A percentile compares a stretch with the other conserved stretches of the same genome.
These are phyloP conservation scores for Desmodesmus armatus DNA, from an alignment of 139 green algal species.

Conservation along the genomic window DNA sequence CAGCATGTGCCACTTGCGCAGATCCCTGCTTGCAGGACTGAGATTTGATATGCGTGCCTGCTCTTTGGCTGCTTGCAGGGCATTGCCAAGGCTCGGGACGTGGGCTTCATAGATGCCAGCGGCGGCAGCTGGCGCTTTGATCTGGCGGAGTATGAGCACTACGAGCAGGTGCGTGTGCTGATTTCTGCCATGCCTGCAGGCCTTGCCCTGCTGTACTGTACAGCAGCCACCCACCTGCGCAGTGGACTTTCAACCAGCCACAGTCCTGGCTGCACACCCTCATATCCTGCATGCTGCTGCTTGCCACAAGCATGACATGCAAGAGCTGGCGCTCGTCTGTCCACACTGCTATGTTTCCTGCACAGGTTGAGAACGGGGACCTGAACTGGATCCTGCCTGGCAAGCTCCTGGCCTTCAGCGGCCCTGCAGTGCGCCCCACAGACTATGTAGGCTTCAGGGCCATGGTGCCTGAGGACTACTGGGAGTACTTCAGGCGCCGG, in stretches of 20 bases:
- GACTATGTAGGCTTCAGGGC: slow-evolving; percentile 85
- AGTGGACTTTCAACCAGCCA: not conserved
- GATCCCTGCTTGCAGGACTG: too few relatives aligned
- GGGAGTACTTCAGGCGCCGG: slow-evolving; percentile 76
- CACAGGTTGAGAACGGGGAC: slow-evolving; percentile 65
- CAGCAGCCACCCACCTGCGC: not conserved
- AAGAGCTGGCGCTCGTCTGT: not conserved
- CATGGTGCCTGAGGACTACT: slow-evolving; percentile 91
- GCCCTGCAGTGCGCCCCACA: slow-evolving; percentile 68
- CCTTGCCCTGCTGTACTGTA: not conserved
- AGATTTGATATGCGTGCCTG: too few relatives aligned
- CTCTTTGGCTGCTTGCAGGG: slow-evolving; percentile 50
- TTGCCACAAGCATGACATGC: not conserved
- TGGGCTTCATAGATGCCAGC: slow-evolving; percentile 87
- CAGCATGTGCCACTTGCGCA: too few relatives aligned
- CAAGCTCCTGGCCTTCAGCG: slow-evolving; percentile 92
- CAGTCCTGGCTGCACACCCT: not conserved
- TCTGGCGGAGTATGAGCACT: slow-evolving; percentile 92
- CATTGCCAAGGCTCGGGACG: slow-evolving; percentile 78
- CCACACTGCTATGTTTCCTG: too few relatives aligned
- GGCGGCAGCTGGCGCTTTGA: slow-evolving; percentile 48
- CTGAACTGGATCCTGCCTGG: slow-evolving; percentile 89
- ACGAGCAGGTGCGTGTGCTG: slow-evolving; percentile 79
- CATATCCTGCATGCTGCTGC: not conserved
- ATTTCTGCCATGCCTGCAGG: too few relatives aligned